Base-by-base conservation (phyloP, 345 rosid species). In the Mercurialis annua region DNA sequence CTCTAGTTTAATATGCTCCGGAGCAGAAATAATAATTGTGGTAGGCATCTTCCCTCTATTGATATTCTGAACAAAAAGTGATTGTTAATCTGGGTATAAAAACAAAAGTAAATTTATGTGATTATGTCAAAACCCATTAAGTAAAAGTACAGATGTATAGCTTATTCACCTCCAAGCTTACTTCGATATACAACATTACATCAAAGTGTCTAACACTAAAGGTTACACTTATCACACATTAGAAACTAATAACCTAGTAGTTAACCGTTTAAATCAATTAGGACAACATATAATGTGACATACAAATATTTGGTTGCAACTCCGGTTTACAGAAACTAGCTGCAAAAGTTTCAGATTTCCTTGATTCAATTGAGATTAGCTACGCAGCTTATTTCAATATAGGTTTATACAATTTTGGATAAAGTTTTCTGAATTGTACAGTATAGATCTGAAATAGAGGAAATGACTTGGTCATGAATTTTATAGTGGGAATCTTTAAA, bases 51-150 rank as follows among this genome's bases (percentile, higher is more conserved):
- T 80, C 58, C 80, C 97, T 76, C 78, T 86, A 77, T n/a, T n/a
- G n/a, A n/a, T n/a, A n/a, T 87, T 91, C 70, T 82, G 85, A 60
- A 91, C 81, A 59, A 91, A 72, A 67, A 91, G 92, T 10, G 88
- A 89, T 40, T 87, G 80, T 61, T 76, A 87, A 71, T 89, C 97
- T 91, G 81, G 64, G 74, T 71, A 62, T 3, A 64, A n/a, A 11
- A 57, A 71, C 0, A 5, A 36, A 58, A 53, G 34, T 55, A 38
- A 74, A 72, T 72, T 33, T 38, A 54, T 70, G 54, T 1, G 62
- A 64, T 60, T 59, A 47, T 40, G 44, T 3, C 15, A 52, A 21
- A 52, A 67, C 3, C 36, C 31, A 51, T 15, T 46, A 50, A 24
- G 34, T 40, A 42, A 56, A 66, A 15, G 14, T 24, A 68, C 29